A percentile compares a stretch with the other conserved stretches of the same genome.
Conservation (phyloP, 2,329 filamentous ascomycete genomes). For the Corynespora cassiicola region DNA sequence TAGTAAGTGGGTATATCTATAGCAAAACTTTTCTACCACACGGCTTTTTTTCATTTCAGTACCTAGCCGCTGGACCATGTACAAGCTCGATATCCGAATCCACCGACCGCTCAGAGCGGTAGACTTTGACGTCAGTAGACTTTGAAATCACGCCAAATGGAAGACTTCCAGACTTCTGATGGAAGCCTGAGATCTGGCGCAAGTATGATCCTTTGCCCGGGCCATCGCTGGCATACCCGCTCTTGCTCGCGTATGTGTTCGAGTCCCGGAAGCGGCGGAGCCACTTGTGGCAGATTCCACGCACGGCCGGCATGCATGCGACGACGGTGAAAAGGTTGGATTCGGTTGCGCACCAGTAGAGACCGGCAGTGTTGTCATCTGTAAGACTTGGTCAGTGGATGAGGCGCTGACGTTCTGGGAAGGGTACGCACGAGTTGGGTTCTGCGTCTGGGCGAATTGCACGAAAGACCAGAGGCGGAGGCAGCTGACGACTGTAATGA, state of each 20-base stretch:
- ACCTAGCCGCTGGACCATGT: not conserved
- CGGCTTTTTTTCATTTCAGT: not conserved
- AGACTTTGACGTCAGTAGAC: constrained; percentile 5
- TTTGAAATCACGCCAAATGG: constrained; percentile 4
- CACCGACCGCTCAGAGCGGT: constrained; percentile 1
- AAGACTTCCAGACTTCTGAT: constrained; percentile 12
- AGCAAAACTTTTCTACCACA: too few species aligned
- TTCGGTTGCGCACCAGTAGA: constrained; percentile 34
- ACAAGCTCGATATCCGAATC: constrained; percentile 3
- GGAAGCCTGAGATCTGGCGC: constrained; percentile 14
- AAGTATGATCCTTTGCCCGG: constrained; percentile 25
- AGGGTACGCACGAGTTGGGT: constrained; percentile 29
- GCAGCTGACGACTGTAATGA: constrained; percentile 32
- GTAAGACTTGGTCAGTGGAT: too few species aligned
- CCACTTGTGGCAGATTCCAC: constrained; percentile 24
- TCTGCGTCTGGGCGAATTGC: constrained; percentile 23
- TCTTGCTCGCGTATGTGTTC: constrained; percentile 20
- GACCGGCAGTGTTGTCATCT: constrained; percentile 32
- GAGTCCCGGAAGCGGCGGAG: constrained; percentile 14
- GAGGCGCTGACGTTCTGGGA: not conserved
- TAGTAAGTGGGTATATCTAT: too few species aligned
- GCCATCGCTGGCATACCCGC: constrained; percentile 15
- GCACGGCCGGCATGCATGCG: constrained; percentile 35
- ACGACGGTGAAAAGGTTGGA: constrained; percentile 33
- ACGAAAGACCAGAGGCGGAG: constrained; percentile 27